A percentile compares a stretch with the other conserved stretches of the same genome.
phyloP scores from a whole-genome alignment of 805 yeast genomes.

The Pichia deserticola region DNA sequence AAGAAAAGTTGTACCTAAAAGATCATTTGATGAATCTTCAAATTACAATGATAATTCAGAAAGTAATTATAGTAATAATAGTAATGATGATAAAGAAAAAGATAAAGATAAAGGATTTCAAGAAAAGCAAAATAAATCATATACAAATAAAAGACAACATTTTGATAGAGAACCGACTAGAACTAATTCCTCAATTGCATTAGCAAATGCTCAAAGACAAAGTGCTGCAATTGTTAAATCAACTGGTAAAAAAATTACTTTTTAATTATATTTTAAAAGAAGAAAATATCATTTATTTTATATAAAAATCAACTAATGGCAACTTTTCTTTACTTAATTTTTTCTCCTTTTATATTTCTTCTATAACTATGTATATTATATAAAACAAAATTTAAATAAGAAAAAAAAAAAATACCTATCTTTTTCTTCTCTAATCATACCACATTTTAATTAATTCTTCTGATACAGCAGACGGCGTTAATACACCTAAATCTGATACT shows the following conservation, averaged over 20 bases:
- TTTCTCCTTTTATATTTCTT: background rate
- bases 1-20: slow-evolving; percentile 22
- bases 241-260: slow-evolving; percentile 77
- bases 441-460: slow-evolving; percentile 97
- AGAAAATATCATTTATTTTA: no score
- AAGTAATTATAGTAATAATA: no score
- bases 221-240: slow-evolving; percentile 85
- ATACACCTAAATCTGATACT: slow-evolving; percentile 91
- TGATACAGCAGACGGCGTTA: slow-evolving; percentile 97
- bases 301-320: no score
- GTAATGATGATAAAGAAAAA: no score
- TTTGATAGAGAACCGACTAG: slow-evolving; percentile 34
- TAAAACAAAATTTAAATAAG: background rate
- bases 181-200: slow-evolving; percentile 72
- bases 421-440: slow-evolving; percentile 56
- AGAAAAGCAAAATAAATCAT: slow-evolving; percentile 19
- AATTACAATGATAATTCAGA: background rate
- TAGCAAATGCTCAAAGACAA: slow-evolving; percentile 83
- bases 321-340: no score
- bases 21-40: slow-evolving; percentile 1
- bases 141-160: slow-evolving; percentile 6
- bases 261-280: slow-evolving; percentile 31
- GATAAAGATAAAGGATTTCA: slow-evolving; percentile 17
- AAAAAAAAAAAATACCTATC: no score
- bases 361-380: background rate